Base-by-base conservation (phyloP, 2,329 filamentous ascomycete species). In the Phialophora chinensis region DNA sequence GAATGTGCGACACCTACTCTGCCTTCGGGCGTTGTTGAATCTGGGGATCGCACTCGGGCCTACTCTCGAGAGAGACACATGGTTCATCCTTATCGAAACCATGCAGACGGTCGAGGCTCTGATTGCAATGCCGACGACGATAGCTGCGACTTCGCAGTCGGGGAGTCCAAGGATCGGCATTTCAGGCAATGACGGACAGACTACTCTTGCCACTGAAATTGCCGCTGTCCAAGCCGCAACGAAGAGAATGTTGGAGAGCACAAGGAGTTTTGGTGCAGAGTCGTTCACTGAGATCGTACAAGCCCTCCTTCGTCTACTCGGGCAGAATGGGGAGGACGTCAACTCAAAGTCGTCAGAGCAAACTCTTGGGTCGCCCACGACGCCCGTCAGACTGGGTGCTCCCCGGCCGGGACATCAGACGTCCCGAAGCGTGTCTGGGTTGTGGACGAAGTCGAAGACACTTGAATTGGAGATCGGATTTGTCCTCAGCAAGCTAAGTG, bases 21-120 rank as follows among this genome's bases (percentile, higher is more conserved):
- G 95, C 73, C 82, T 99, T 52, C 85, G 96, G 74, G 95, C 95
- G 33, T 83, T 99, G 17, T 81, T 99, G n/a, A 99, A 99, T 72
- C 81, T 99, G 3, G 95, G 95, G 1, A 99, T 98, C 73, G 95
- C 95, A 2, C 81, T 99, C 0, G 95, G 95, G 0, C 93, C 95
- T 2, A 97, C 92, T 0, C 83, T 99, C 0, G 89, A 91, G 42
- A 84, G 86, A 14, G 91, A 75, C 65, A 76, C 94, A 0, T 99
- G 96, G 91, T 89, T 88, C 1, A 98, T 99, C 65, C 84, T 99
- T 17, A 85, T 99, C 1, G 93, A 96, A 74, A 96, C 93, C 0
- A 81, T 99, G 7, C 93, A 97, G 74, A 92, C 97, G 77, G 93
- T 94, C 2, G 95, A 98, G 73, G 88, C 96, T 69, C 89, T 98